Percentiles rank a stretch among this genome's conserved stretches.
Conservation (phyloP, 257 asterid genomes). For the Penstemon barbatus region DNA sequence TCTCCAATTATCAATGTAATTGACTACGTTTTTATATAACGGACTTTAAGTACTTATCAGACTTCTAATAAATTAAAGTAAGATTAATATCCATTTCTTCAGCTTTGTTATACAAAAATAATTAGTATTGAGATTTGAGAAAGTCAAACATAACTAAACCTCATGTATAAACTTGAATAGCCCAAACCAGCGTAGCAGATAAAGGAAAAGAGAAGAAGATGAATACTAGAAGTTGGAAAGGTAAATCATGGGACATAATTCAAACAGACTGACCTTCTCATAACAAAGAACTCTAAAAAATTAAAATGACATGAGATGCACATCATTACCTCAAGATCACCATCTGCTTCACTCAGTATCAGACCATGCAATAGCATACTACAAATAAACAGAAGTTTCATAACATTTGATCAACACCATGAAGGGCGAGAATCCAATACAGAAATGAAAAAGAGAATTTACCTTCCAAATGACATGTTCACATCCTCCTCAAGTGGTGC, state of each 20-base stretch:
- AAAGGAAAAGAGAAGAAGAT: too few relatives aligned
- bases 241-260: neutral
- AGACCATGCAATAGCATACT: slow-evolving; percentile 96
- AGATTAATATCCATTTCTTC: neutral
- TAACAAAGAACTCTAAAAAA: neutral
- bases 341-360: slow-evolving; percentile 69
- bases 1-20: neutral
- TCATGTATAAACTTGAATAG: neutral
- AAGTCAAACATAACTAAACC: too few relatives aligned
- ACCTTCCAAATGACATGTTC: slow-evolving; percentile 97
- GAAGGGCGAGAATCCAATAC: slow-evolving; percentile 15
- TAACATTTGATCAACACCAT: slow-evolving; percentile 27
- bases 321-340: slow-evolving; percentile 84
- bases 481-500: slow-evolving; percentile 87
- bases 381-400: slow-evolving; percentile 37
- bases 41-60: neutral
- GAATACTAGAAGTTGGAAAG: too few relatives aligned
- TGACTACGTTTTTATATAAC: neutral
- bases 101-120: neutral
- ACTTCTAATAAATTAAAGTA: neutral
- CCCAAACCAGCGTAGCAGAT: neutral
- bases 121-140: neutral
- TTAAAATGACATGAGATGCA: neutral
- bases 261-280: neutral
- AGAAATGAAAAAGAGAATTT: slow-evolving; percentile 14